Percentiles rank a stretch among this genome's conserved stretches.
Conservation (phyloP, 257 asterid genomes). For the Nicotiana attenuata region DNA sequence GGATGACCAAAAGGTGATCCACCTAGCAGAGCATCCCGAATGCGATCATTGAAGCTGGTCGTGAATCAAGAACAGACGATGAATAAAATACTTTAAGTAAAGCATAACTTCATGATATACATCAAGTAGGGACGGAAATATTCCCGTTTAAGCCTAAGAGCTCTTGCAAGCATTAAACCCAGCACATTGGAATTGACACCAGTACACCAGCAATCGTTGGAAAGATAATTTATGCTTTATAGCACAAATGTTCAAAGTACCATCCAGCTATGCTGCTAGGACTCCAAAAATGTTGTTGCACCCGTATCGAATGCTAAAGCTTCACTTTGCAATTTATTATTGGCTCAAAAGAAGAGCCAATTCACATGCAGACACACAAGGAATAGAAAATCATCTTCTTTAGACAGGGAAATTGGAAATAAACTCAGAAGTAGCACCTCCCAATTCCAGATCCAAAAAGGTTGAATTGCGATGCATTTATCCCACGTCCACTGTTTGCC, state of each 20-base stretch:
- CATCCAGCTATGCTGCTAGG: not conserved
- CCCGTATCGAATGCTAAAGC: not conserved
- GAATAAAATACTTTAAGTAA: not conserved
- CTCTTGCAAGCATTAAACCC: not conserved
- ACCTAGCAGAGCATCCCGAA: slow-evolving; percentile 90
- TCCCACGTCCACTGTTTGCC: slow-evolving; percentile 80
- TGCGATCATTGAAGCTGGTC: slow-evolving; percentile 90
- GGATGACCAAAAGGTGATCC: slow-evolving; percentile 98
- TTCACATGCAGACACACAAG: not conserved
- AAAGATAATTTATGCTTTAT: not conserved
- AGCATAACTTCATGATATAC: not conserved
- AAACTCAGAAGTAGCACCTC: slow-evolving; percentile 45
- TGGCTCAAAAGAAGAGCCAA: not conserved
- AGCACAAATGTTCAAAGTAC: not conserved
- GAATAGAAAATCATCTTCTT: not conserved
- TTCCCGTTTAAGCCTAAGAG: not conserved
- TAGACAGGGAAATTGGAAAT: not conserved
- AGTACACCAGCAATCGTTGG: not conserved
- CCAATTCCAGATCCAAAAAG: slow-evolving; percentile 84
- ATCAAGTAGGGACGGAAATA: not conserved
- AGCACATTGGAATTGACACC: not conserved
- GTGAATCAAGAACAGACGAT: not conserved
- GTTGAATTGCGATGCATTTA: slow-evolving; percentile 86
- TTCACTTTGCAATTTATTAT: not conserved
- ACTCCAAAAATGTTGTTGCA: too few relatives aligned